A percentile compares a stretch with the other conserved stretches of the same genome.
Conservation (phyloP, 2,329 filamentous ascomycete genomes). For the Trichoderma simmonsii region DNA sequence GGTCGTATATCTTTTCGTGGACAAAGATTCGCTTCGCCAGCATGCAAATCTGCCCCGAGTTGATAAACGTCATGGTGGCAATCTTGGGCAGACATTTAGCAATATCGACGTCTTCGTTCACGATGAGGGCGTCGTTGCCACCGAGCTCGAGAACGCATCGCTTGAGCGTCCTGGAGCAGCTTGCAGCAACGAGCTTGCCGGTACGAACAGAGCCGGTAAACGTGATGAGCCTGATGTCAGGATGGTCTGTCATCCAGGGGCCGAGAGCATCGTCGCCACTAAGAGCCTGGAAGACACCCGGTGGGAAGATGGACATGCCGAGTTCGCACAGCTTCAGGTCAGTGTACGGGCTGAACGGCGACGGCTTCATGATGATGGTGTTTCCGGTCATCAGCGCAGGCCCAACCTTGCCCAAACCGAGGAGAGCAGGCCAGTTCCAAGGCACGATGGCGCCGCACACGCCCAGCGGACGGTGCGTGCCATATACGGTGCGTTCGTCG, state of each 20-base stretch:
- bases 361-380: conserved; percentile 54
- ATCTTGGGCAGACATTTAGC: conserved; percentile 32
- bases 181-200: conserved; percentile 69
- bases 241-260: conserved; percentile 55
- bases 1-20: conserved; percentile 54
- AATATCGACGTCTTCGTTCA: conserved; percentile 49
- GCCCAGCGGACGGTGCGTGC: conserved; percentile 34
- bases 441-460: conserved; percentile 47
- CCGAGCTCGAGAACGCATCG: conserved; percentile 65
- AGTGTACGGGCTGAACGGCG: conserved; percentile 56
- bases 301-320: conserved; percentile 54
- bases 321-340: conserved; percentile 59
- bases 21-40: conserved; percentile 58
- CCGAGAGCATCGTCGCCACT: conserved; percentile 60
- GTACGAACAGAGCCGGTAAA: conserved; percentile 75
- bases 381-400: conserved; percentile 57
- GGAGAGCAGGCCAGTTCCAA: conserved; percentile 47
- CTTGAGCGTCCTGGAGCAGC: conserved; percentile 62
- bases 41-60: conserved; percentile 59
- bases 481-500: conserved; percentile 20
- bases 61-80: conserved; percentile 44
- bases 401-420: conserved; percentile 52
- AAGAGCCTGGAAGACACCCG: conserved; percentile 59
- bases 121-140: conserved; percentile 60
- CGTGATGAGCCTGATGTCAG: conserved; percentile 57